Conservation (phyloP, 495 filamentous ascomycete species). For the Penicilliopsis zonata region DNA sequence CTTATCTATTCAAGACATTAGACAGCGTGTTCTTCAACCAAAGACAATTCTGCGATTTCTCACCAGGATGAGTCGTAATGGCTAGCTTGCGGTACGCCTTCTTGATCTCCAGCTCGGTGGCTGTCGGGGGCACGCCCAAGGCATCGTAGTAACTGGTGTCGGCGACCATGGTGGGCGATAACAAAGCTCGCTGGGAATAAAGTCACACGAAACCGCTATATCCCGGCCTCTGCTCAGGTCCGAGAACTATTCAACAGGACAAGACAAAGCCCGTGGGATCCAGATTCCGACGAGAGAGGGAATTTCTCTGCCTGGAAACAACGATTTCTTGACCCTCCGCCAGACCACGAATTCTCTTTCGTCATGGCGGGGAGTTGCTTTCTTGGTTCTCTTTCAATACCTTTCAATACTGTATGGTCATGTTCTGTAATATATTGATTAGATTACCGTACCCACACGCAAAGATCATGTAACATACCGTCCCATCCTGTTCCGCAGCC, state of each 20-base stretch:
- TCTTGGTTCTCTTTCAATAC: not conserved
- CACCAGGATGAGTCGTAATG: conserved; percentile 65
- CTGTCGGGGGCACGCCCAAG: conserved; percentile 76
- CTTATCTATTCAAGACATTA: conserved; percentile 61
- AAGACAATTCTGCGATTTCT: not conserved
- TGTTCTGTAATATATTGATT: not conserved
- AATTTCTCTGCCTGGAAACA: no score
- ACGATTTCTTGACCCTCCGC: no score
- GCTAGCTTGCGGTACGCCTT: conserved; percentile 98
- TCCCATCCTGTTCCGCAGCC: no score
- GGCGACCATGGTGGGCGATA: conserved; percentile 52
- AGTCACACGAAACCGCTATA: not conserved
- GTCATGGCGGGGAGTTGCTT: conserved; percentile 13
- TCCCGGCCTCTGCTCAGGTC: no score
- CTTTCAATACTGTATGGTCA: not conserved
- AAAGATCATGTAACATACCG: no score
- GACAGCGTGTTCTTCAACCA: no score
- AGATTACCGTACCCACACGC: no score
- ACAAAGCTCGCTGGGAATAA: not conserved
- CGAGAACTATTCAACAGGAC: no score
- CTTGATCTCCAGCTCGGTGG: conserved; percentile 94
- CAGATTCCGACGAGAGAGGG: no score
- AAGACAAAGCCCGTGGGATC: no score
- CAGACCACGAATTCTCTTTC: no score
- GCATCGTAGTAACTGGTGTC: conserved; percentile 86